Evolutionary conservation across 2,329 filamentous ascomycete species (phyloP).

Genomic region (Diaporthe ampelina): DNA sequence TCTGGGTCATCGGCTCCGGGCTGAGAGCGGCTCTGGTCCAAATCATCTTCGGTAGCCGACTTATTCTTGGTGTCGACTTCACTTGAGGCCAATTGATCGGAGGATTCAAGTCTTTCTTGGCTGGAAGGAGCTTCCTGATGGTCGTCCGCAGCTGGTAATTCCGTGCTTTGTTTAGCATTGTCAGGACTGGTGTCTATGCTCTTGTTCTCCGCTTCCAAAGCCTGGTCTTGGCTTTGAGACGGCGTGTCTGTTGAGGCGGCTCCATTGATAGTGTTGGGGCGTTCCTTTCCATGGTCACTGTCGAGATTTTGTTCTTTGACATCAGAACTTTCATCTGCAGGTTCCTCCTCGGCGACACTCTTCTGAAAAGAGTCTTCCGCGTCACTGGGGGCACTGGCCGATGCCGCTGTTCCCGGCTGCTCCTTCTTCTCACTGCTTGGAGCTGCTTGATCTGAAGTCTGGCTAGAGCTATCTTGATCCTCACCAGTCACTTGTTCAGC

Average conservation of each 20-base stretch:
- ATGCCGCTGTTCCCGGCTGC: too few species aligned
- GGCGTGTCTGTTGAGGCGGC: not conserved
- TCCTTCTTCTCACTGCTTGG: not conserved
- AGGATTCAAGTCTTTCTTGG: too few species aligned
- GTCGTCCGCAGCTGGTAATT: not conserved
- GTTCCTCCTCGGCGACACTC: not conserved
- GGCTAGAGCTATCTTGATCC: not conserved
- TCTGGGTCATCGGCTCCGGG: not conserved
- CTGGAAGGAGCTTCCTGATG: not conserved
- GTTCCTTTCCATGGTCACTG: not conserved
- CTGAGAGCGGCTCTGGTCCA: not conserved
- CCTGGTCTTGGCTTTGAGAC: not conserved
- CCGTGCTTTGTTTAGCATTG: not conserved
- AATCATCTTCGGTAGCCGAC: not conserved
- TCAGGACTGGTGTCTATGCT: not conserved
- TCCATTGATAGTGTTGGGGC: not conserved
- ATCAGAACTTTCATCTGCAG: not conserved
- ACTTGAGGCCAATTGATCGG: not conserved
- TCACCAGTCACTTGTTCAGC: not conserved
- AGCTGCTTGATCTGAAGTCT: not conserved
- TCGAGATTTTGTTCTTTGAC: not conserved
- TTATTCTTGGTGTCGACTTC: not conserved
- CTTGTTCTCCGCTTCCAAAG: not conserved
- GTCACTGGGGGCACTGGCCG: not conserved
- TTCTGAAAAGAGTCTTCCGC: not conserved